Evolutionary conservation across 139 green algal species (phyloP), one percentile per base, ranked within the genome.

Genomic region (Klebsormidium nitens): DNA sequence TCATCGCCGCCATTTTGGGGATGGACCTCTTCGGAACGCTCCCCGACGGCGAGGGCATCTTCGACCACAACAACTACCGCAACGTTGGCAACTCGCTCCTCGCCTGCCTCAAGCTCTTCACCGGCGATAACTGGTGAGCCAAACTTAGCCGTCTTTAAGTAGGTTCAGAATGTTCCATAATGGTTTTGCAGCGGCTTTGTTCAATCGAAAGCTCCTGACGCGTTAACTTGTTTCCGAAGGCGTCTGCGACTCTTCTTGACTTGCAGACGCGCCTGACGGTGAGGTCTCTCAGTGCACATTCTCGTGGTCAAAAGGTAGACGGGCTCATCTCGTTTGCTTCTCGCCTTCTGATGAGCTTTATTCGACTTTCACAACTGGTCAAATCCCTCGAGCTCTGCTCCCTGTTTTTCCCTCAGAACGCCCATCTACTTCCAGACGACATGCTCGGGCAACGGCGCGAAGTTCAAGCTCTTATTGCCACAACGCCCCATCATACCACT

Each of bases 101-200:
- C 36, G 66, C 66, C 1, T 74, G 89, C 8, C 84, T 91, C 64
- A 78, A 85, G 31, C 81, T 87, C 73, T 58, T 42, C 39, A 87
- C 83, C 14, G 77, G 83, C 5, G 87, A 91, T 69, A 67, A 61
- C 31, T 91, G 87, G 87, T 76, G 87, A 63, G 72, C 61, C 38
- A 74, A 88, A 46, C 87, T 90, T 77, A 66, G 82, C 56, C 84
- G 31, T 59, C 42, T 19, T 17, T 4, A 59, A 35, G 49, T 35
- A 19, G 49, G 5, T 6, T 19, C 11, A 4, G 11, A n/a, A 59
- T 26, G 49, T 6, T 4, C 11, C 11, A 4, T 4, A 6, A n/a
- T 34, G 8, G 19, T 59, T 28, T 6, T n/a, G n/a, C n/a, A n/a
- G n/a, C n/a, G n/a, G n/a, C n/a, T n/a, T n/a, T n/a, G n/a, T n/a